phyloP scores from a whole-genome alignment of 2,329 filamentous ascomycete species.

The Beauveria sp. region DNA sequence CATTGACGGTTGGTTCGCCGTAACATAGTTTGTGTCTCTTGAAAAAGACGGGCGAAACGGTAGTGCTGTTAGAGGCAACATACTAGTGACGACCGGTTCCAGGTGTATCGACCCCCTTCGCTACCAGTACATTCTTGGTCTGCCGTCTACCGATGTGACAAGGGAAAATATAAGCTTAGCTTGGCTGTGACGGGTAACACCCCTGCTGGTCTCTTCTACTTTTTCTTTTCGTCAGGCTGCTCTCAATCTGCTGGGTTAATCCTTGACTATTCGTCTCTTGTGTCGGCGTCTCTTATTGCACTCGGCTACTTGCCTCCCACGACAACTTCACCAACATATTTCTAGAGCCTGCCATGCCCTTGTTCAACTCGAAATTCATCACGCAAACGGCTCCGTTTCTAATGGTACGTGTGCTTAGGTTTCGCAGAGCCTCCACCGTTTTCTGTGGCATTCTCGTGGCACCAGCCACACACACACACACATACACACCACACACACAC shows the following conservation, averaged over 20 bases:
- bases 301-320: neutral
- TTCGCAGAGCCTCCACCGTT: slow-evolving; percentile 1
- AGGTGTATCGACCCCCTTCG: neutral
- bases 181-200: neutral
- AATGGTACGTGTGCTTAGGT: neutral
- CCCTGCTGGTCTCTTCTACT: neutral
- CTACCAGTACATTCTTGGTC: neutral
- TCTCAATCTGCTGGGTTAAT: neutral
- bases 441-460: neutral
- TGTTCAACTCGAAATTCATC: neutral
- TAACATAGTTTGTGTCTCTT: too few species aligned
- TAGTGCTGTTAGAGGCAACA: neutral
- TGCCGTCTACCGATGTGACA: neutral
- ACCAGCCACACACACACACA: neutral
- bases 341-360: too few species aligned
- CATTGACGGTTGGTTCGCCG: too few species aligned
- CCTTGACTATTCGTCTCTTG: neutral
- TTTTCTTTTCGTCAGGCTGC: neutral
- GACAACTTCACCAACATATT: neutral
- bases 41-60: neutral
- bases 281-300: neutral
- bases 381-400: neutral
- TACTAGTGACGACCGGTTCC: neutral
- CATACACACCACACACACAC: neutral
- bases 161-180: slow-evolving; percentile 9